Conservation (phyloP, 2,329 filamentous ascomycete genomes). For the Pseudopyricularia javanii region DNA sequence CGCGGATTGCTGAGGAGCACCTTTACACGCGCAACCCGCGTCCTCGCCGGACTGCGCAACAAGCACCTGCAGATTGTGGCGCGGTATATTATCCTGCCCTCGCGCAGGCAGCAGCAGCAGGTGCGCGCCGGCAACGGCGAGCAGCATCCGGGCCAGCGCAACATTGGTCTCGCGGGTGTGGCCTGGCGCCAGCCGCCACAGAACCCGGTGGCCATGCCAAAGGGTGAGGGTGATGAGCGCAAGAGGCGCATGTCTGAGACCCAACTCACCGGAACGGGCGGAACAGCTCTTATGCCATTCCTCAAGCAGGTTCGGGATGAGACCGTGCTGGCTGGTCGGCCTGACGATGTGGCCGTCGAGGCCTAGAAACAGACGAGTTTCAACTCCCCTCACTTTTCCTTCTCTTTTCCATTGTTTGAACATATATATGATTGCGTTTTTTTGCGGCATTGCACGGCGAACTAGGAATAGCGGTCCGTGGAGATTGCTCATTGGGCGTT, state of each 20-base stretch:
- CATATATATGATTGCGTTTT: background rate
- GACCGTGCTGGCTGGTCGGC: conserved; percentile 30
- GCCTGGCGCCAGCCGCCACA: conserved; percentile 2
- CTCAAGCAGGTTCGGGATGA: conserved; percentile 82
- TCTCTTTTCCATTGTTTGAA: background rate
- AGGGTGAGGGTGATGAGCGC: conserved; percentile 2
- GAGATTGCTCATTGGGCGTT: conserved; percentile 2
- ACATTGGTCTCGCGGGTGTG: conserved; percentile 12
- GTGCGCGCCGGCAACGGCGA: background rate
- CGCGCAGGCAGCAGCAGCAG: conserved; percentile 18
- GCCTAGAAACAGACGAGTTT: background rate
- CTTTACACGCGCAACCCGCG: conserved; percentile 64
- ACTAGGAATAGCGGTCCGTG: conserved; percentile 1
- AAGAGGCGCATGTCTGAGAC: conserved; percentile 3
- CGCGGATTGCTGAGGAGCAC: conserved; percentile 27
- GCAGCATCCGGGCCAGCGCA: background rate
- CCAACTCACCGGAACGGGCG: conserved; percentile 70
- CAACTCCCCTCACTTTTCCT: background rate
- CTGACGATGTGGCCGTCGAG: background rate
- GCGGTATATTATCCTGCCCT: conserved; percentile 78
- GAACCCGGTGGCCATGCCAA: conserved; percentile 3
- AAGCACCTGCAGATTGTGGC: conserved; percentile 85
- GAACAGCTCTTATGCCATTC: conserved; percentile 79
- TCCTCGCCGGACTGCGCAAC: conserved; percentile 65
- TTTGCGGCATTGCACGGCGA: background rate